Evolutionary conservation across 2,329 filamentous ascomycete species (phyloP).

Genomic region (Nothopassalora personata): DNA sequence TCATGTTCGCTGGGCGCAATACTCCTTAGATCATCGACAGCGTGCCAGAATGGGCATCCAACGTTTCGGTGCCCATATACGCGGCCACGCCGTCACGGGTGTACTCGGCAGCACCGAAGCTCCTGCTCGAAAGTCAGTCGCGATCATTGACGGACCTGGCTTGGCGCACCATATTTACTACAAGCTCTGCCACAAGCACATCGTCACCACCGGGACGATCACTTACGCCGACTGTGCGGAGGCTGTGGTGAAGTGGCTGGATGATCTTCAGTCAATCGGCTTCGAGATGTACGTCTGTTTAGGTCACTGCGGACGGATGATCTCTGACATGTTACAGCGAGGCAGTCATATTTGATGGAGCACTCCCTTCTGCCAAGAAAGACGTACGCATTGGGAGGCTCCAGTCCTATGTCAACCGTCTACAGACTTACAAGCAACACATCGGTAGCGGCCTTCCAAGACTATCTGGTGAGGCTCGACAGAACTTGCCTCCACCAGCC

Average conservation of each 20-base stretch:
- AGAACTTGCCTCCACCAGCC: constrained; percentile 49
- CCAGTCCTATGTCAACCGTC: constrained; percentile 51
- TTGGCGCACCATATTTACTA: constrained; percentile 69
- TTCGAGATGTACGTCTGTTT: constrained; percentile 55
- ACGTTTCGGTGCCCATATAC: constrained; percentile 20
- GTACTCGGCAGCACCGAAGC: constrained; percentile 7
- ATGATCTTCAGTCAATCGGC: constrained; percentile 50
- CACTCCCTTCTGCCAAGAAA: constrained; percentile 64
- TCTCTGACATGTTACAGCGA: constrained; percentile 40
- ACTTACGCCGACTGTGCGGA: constrained; percentile 57
- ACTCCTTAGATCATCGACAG: neutral
- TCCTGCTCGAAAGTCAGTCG: constrained; percentile 15
- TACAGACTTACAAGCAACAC: constrained; percentile 46
- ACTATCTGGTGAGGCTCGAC: constrained; percentile 14
- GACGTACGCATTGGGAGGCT: constrained; percentile 57
- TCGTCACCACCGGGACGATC: neutral
- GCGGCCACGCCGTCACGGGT: constrained; percentile 10
- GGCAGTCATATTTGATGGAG: constrained; percentile 81
- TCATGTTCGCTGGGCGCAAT: too few species aligned
- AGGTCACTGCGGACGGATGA: neutral
- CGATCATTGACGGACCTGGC: constrained; percentile 71
- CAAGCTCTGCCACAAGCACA: constrained; percentile 17
- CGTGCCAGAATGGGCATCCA: constrained; percentile 21
- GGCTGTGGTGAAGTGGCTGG: constrained; percentile 58
- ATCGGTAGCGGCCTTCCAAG: constrained; percentile 20